These are phyloP conservation scores for Diaporthe batatas DNA, from an alignment of 2,329 filamentous ascomycete species.

Conservation along the genomic window DNA sequence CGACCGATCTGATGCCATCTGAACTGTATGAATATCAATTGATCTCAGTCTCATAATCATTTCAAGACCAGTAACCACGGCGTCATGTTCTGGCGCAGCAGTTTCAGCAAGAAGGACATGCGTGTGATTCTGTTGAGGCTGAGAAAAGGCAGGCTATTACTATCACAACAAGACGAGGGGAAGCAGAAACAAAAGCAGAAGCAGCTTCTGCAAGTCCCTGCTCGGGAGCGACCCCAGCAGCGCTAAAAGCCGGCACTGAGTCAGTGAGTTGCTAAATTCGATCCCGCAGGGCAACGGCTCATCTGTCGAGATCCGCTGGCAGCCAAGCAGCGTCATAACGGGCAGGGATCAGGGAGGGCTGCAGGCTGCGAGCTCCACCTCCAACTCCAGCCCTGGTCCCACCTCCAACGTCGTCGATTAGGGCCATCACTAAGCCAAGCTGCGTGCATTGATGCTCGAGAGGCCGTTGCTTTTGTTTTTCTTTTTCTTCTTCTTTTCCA, in stretches of 20 bases:
- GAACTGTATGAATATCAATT: too few relatives aligned
- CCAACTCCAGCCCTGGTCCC: not conserved
- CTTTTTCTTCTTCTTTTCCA: not conserved
- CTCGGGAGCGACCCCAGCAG: not conserved
- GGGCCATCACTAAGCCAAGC: not conserved
- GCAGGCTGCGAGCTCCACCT: slow-evolving; percentile 7
- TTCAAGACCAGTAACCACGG: rapidly evolving
- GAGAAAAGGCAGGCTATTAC: slow-evolving; percentile 4
- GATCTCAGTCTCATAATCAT: too few relatives aligned
- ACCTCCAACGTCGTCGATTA: slow-evolving; percentile 23
- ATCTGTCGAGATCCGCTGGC: slow-evolving; percentile 5
- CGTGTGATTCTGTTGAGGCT: slow-evolving; percentile 1
- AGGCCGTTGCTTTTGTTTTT: not conserved
- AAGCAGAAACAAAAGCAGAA: not conserved
- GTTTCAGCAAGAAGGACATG: slow-evolving; percentile 9
- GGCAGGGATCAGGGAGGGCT: slow-evolving; percentile 10
- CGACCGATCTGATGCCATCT: too few relatives aligned
- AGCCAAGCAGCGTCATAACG: slow-evolving; percentile 6
- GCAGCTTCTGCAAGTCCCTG: not conserved
- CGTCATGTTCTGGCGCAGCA: slow-evolving; percentile 2
- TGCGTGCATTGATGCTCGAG: slow-evolving; percentile 5
- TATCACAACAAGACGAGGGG: slow-evolving; percentile 10
- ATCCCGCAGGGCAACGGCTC: slow-evolving; percentile 3
- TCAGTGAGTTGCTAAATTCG: slow-evolving; percentile 22
- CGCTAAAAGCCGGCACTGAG: slow-evolving; percentile 23